Evolutionary conservation across 148 eudicot species (phyloP).

Genomic region (Fagopyrum tataricum): DNA sequence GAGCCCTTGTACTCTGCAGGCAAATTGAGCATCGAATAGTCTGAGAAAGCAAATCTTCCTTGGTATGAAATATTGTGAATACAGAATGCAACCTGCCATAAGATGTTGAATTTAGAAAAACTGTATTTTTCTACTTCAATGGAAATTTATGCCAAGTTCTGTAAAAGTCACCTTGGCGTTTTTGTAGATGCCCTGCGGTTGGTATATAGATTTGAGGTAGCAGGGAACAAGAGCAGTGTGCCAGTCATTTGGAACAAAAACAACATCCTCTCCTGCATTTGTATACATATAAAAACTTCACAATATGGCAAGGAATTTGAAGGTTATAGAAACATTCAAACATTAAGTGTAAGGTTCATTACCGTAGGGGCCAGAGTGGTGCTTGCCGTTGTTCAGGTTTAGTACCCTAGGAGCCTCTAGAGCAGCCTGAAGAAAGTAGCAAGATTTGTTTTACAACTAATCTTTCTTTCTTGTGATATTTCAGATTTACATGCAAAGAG

Average conservation of each 20-base stretch:
- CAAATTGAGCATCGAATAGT: conserved; percentile 67
- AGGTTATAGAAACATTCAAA: not conserved
- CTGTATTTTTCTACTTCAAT: not conserved
- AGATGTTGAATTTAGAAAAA: not conserved
- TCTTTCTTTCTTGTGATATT: not conserved
- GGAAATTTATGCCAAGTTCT: not conserved
- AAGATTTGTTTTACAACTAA: no score
- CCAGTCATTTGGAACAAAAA: conserved; percentile 95
- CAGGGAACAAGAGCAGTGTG: conserved; percentile 90
- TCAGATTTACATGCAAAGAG: not conserved
- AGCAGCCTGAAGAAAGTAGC: conserved; percentile 59
- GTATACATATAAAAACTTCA: not conserved
- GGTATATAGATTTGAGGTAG: conserved; percentile 72
- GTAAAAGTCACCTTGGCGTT: conserved; percentile 54
- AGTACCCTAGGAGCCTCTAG: conserved; percentile 83
- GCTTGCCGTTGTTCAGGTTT: conserved; percentile 52
- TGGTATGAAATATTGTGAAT: conserved; percentile 98
- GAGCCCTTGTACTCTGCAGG: conserved; percentile 65
- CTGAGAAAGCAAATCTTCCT: conserved; percentile 74
- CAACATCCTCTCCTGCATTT: conserved; percentile 77
- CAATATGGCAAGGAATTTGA: not conserved
- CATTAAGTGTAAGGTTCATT: not conserved
- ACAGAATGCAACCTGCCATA: conserved; percentile 77
- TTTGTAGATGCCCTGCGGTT: conserved; percentile 54
- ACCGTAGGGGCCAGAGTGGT: conserved; percentile 95